Base-by-base conservation (phyloP, 148 eudicot genomes). In the Arbutus unedo region DNA sequence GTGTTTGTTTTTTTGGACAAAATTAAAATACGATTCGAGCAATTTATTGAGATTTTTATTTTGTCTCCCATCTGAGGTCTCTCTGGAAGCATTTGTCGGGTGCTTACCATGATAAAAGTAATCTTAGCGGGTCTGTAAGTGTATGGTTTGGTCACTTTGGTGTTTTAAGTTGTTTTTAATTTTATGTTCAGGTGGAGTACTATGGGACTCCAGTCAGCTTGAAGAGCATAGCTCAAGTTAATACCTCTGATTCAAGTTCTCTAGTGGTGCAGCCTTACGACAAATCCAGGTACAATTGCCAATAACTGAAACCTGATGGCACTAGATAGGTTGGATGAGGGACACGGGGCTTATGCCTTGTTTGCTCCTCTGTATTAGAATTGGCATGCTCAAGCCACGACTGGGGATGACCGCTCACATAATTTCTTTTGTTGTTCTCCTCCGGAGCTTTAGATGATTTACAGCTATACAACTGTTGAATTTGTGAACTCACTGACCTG, bases 171-270 rank as follows among this genome's bases (percentile, higher is more conserved):
- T 16, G 10, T 41, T 71, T 74, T 16, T 83, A 25, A 72, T 75
- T 57, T 45, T 18, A 19, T 79, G 72, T 84, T 74, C 82, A 96
- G 99, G 97, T 96, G 79, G 99, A 96, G 80, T 96, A 96, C 84
- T 96, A 96, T 81, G 99, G 99, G 74, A 84, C 96, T 79, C 99
- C 99, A 73, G 94, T 93, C 74, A 89, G 81, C 85, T 87, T 96
- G 88, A 94, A 94, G 90, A 94, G 93, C 88, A 93, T 96, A 86
- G 99, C 99, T 77, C 98, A 94, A 85, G 91, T 96, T 81, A 94
- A 91, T 86, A 88, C 98, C 59, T 93, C 99, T 76, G 98, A 94
- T 89, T 85, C 98, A 55, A 90, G 93, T 79, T 93, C 99, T 80
- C 83, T 96, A 73, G 77, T 96, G 89, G 90, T 96, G 79, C 88